Base-by-base conservation (phyloP, 1,284 basidiomycete species). In the Peniophora sp. region DNA sequence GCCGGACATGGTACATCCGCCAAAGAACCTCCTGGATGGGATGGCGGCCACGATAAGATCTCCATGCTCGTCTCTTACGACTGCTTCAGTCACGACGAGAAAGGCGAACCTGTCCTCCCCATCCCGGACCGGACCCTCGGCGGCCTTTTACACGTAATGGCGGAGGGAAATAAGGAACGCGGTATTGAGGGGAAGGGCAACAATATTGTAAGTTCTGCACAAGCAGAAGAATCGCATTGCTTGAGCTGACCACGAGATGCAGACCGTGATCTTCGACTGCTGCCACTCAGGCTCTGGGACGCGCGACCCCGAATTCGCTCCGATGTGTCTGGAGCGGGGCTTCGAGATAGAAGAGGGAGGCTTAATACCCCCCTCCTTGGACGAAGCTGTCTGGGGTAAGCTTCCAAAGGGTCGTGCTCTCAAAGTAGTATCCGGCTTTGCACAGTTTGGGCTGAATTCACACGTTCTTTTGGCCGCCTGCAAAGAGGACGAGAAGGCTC, bases 231-330 rank as follows among this genome's bases (percentile, higher is more conserved):
- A 18, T 48, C 17, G 34, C 17, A 46, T 11, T 11, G 20, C 50
- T 9, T 32, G 27, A 42, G 42, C 49, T 23, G 1, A 22, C 10
- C 9, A 3, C 51, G 12, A 6, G 17, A 42, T 18, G 3, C 34
- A 69, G 68, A 70, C 68, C 10, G 55, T 70, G 10, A 68, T 72
- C 36, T 55, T 72, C 17, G 69, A 71, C 52, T 69, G 67, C 45
- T 70, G 70, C 53, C 60, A 62, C 52, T 68, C 69, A 10, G 68
- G 43, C 5, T 45, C 62, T 6, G 65, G 69, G 8, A 57, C 65
- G 32, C 58, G 15, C 12, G 49, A 50, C 24, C 27, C 3, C 24
- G n/a, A 2, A 2, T 14, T 22, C 44, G 45, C 50, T 20, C 35
- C 10, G 58, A 54, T 36, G 52, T 55, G 17, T 49, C 59, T 34